Conservation (phyloP, 306 rosid species). For the Citrullus mucosospermus region DNA sequence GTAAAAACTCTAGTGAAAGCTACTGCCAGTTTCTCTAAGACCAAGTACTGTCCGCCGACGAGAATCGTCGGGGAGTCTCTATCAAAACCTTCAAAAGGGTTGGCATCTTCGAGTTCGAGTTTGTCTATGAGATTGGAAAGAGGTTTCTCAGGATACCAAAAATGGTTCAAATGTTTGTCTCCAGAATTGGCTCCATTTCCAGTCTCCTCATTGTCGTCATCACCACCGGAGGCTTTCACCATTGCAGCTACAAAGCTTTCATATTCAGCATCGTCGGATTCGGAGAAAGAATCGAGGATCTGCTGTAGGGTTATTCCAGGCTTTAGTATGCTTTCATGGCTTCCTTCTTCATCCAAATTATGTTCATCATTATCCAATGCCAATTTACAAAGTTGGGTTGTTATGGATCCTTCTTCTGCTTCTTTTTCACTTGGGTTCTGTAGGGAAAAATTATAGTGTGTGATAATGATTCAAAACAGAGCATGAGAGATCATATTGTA, state of each 20-base stretch:
- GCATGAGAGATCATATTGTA: background rate
- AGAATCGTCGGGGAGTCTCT: background rate
- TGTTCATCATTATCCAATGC: background rate
- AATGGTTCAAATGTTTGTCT: background rate
- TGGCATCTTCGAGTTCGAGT: background rate
- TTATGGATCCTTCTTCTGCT: background rate
- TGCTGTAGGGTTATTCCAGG: background rate
- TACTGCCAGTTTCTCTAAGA: background rate
- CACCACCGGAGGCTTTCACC: background rate
- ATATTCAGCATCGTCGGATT: background rate
- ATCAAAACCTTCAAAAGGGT: background rate
- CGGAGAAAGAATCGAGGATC: background rate
- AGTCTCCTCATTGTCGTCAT: background rate
- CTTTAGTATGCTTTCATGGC: background rate
- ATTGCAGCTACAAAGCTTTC: background rate
- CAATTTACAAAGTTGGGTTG: background rate
- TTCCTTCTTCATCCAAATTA: background rate
- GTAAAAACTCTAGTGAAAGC: background rate
- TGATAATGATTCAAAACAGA: background rate
- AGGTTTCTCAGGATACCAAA: background rate
- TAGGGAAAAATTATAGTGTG: background rate
- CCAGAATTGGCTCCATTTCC: background rate
- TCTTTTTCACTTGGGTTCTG: background rate
- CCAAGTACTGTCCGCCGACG: background rate
- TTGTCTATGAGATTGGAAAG: background rate